Percentiles rank a stretch among this genome's conserved stretches.
phyloP scores from a whole-genome alignment of 2,329 filamentous ascomycete species.

The Xylaria sp. region DNA sequence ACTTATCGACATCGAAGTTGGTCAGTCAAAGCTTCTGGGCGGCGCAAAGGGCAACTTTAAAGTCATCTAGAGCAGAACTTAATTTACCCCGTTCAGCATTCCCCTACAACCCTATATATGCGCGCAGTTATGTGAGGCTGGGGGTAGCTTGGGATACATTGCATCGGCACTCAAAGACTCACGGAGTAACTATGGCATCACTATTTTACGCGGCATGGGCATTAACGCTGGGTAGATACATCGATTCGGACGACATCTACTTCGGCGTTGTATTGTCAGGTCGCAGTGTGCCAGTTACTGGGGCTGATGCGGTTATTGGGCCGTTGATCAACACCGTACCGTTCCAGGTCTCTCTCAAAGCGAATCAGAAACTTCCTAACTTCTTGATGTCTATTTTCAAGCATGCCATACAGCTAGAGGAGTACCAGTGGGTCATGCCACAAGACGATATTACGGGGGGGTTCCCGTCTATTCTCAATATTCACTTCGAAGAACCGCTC shows the following conservation, averaged over 20 bases:
- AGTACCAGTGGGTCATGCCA: too few species aligned
- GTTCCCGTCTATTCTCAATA: too few species aligned
- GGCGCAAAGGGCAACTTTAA: neutral
- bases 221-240: constrained; percentile 46
- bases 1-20: neutral
- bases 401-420: too few species aligned
- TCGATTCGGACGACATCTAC: constrained; percentile 46
- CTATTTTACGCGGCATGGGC: constrained; percentile 50
- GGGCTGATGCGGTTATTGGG: constrained; percentile 47
- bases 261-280: constrained; percentile 52
- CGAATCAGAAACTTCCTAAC: too few species aligned
- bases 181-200: constrained; percentile 12
- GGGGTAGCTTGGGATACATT: neutral
- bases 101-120: neutral
- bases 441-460: too few species aligned
- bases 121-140: neutral
- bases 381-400: too few species aligned
- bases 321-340: constrained; percentile 50
- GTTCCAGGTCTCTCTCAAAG: too few species aligned
- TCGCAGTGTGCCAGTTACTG: constrained; percentile 48
- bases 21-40: neutral
- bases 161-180: neutral
- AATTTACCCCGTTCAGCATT: neutral
- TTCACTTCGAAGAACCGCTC: too few species aligned
- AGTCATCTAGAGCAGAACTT: neutral